Evolutionary conservation across 2,329 filamentous ascomycete genomes (phyloP), one percentile per base, ranked within the genome.

Genomic region (Atkinsonella hypoxylon): DNA sequence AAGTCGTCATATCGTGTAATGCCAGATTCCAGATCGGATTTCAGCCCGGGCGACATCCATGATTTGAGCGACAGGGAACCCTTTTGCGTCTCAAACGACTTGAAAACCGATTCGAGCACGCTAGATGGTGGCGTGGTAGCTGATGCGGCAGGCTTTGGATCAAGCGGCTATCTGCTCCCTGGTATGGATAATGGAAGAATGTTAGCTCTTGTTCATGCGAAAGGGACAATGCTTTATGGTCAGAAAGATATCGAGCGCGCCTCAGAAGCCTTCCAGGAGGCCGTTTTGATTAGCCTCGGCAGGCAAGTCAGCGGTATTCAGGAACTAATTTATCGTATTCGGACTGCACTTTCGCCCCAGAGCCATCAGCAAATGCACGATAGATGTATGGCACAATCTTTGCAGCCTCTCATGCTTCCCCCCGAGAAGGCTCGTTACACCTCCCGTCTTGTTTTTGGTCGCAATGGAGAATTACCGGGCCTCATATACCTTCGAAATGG

Each of bases 191-290:
- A 96, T 63, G 93, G 91, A 9, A 81, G 93, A 53, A 89, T 98
- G 61, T 77, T 98, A 43, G 87, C 89, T n/a, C 76, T 98, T 15
- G 82, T 97, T 40, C 93, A 98, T 67, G 90, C 91, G 18, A 98
- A 97, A 67, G 93, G 91, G n/a, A 97, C 97, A 55, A 94, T 97
- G 85, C 75, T 97, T 1, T 98, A 98, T 67, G 82, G 87, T 26
- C 71, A 94, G 31, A 91, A 91, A 44, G 85, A 96, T 57, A 86
- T 93, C 56, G 74, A 77, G 39, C 80, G 77, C 40, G 93, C 93
- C 41, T 89, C 91, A 1, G 80, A 82, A 58, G 89, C 93, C 4
- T 98, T 98, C 59, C 93, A 98, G 64, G 89, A 96, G 65, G 91
- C 90, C 0, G 89, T 98, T 3, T 69, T 96, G 49, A 91, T 98